Conservation (phyloP, 768 basidiomycete species). For the Cystofilobasidium ferigula region DNA sequence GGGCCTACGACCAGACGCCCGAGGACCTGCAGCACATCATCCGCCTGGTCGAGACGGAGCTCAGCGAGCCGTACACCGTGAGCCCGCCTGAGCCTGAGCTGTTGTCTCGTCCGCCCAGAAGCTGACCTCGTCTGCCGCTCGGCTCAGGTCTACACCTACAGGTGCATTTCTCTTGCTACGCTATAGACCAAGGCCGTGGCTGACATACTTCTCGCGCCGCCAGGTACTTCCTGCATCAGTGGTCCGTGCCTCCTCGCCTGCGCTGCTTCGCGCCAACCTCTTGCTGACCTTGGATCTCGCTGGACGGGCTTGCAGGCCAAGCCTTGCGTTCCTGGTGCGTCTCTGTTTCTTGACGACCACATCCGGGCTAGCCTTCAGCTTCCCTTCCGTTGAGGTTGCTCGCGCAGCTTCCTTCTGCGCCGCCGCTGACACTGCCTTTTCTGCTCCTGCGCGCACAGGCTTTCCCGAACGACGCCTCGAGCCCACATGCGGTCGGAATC, state of each 20-base stretch:
- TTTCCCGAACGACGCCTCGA: constrained; percentile 46
- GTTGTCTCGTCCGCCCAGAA: too few species aligned
- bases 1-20: constrained; percentile 13
- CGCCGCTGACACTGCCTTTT: neutral
- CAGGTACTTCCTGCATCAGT: constrained; percentile 81
- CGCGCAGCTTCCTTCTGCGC: neutral
- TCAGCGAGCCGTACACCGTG: constrained; percentile 25
- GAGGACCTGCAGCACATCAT: constrained; percentile 15
- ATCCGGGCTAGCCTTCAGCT: constrained; percentile 73
- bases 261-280: neutral
- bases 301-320: neutral
- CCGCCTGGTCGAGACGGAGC: constrained; percentile 20
- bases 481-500: constrained; percentile 62
- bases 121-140: neutral
- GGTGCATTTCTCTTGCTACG: neutral
- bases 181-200: neutral
- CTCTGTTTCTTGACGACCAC: constrained; percentile 31
- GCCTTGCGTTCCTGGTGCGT: constrained; percentile 34
- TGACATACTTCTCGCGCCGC: neutral
- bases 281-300: neutral
- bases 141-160: constrained; percentile 23
- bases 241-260: constrained; percentile 48
- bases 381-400: constrained; percentile 55
- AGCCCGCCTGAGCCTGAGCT: neutral
- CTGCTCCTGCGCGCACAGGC: constrained; percentile 42